Evolutionary conservation across 306 rosid genomes (phyloP).

Genomic region (Malus fusca): DNA sequence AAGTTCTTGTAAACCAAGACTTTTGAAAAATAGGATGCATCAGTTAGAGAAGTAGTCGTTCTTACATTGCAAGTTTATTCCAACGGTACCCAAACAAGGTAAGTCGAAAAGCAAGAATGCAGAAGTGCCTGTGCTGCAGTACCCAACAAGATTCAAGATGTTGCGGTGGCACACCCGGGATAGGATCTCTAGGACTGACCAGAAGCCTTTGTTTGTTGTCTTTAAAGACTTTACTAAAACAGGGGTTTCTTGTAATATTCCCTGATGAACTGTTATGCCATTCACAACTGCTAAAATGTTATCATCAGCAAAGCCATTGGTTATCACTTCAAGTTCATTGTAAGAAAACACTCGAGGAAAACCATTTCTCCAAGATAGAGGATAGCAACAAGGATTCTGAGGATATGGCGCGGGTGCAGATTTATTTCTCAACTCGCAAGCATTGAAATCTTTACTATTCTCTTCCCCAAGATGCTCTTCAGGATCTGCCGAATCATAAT

Average conservation of each 20-base stretch:
- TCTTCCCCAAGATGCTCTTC: not conserved
- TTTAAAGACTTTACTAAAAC: slow-evolving; percentile 1
- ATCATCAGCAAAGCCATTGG: slow-evolving; percentile 12
- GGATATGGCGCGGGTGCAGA: not conserved
- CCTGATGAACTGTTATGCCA: slow-evolving; percentile 1
- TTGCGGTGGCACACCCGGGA: slow-evolving; percentile 15
- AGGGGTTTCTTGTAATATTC: slow-evolving; percentile 15
- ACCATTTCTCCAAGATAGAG: slow-evolving; percentile 19
- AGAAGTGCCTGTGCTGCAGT: slow-evolving; percentile 5
- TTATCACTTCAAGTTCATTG: slow-evolving; percentile 8
- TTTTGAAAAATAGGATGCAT: not conserved
- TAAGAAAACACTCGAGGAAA: slow-evolving; percentile 14
- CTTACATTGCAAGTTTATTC: slow-evolving; percentile 11
- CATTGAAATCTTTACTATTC: not conserved
- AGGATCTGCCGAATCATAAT: not conserved
- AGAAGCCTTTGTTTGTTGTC: not conserved
- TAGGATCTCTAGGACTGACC: slow-evolving; percentile 11
- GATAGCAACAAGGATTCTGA: slow-evolving; percentile 17
- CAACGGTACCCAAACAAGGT: not conserved
- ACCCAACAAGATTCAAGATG: slow-evolving; percentile 21
- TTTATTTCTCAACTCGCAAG: not conserved
- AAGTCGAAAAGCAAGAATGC: slow-evolving; percentile 13
- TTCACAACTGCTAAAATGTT: not conserved
- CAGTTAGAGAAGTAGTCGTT: not conserved
- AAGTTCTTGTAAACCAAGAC: not conserved